Evolutionary conservation across 2,329 filamentous ascomycete genomes (phyloP).

Genomic region (Byssothecium circinans): DNA sequence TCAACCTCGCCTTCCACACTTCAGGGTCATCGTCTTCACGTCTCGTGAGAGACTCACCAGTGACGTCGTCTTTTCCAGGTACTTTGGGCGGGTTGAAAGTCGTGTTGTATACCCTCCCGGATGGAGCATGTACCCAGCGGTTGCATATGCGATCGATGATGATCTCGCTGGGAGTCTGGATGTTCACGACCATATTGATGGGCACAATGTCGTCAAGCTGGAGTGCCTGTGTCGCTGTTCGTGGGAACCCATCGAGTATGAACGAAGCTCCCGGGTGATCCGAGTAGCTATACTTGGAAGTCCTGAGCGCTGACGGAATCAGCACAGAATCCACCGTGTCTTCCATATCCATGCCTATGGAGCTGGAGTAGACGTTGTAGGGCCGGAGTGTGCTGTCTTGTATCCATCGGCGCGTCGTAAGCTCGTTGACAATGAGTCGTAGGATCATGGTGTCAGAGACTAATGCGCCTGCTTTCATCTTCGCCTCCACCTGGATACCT

Average conservation of each 20-base stretch:
- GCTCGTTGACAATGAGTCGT: slow-evolving; percentile 86
- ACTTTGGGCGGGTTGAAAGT: slow-evolving; percentile 85
- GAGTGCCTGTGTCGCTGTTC: slow-evolving; percentile 77
- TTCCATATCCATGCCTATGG: slow-evolving; percentile 31
- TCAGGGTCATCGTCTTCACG: slow-evolving; percentile 84
- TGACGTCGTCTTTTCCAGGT: slow-evolving; percentile 81
- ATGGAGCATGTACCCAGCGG: slow-evolving; percentile 90
- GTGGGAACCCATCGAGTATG: slow-evolving; percentile 93
- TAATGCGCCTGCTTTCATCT: slow-evolving; percentile 85
- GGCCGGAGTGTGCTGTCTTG: slow-evolving; percentile 51
- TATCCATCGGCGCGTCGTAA: slow-evolving; percentile 84
- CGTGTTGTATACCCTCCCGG: slow-evolving; percentile 92
- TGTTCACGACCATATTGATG: slow-evolving; percentile 90
- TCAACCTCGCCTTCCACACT: slow-evolving; percentile 78
- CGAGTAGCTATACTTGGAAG: slow-evolving; percentile 51
- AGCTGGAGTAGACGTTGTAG: slow-evolving; percentile 48
- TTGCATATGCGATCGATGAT: slow-evolving; percentile 88
- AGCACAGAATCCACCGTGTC: slow-evolving; percentile 46
- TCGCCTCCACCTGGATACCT: slow-evolving; percentile 89
- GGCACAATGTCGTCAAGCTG: slow-evolving; percentile 80
- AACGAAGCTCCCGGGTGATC: slow-evolving; percentile 82
- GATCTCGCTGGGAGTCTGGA: slow-evolving; percentile 82
- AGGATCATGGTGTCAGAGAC: slow-evolving; percentile 91
- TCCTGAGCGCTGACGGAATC: slow-evolving; percentile 44
- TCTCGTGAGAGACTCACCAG: slow-evolving; percentile 81